Conservation (phyloP, 139 green algal genomes). For the Astrephomene gubernaculifera region DNA sequence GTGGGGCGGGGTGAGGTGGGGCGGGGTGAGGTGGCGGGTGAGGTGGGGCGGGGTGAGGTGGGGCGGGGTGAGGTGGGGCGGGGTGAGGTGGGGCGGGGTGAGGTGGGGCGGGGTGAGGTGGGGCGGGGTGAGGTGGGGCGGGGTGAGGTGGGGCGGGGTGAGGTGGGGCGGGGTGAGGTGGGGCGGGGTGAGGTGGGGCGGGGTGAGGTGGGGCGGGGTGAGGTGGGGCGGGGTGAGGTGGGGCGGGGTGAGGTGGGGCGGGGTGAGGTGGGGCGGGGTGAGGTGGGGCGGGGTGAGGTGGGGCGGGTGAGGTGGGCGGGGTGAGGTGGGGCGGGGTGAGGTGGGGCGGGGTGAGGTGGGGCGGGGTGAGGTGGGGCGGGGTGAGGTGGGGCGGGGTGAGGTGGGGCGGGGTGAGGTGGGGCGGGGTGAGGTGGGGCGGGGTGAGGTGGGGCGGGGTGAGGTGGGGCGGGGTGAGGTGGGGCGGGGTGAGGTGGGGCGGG, state of each 20-base stretch:
- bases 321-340: neutral
- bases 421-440: neutral
- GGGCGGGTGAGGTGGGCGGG: too few species aligned
- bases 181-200: neutral
- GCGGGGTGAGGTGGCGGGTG: too few species aligned
- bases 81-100: neutral
- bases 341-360: neutral
- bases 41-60: neutral
- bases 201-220: neutral
- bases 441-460: neutral
- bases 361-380: neutral
- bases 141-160: neutral
- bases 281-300: neutral
- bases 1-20: neutral
- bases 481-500: neutral
- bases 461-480: neutral
- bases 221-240: neutral
- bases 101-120: neutral
- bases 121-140: neutral
- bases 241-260: neutral
- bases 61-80: neutral
- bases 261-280: neutral
- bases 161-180: neutral
- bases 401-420: neutral
- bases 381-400: neutral